These are phyloP conservation scores for Fusarium sp. DNA, from an alignment of 2,329 filamentous ascomycete genomes.

Conservation along the genomic window DNA sequence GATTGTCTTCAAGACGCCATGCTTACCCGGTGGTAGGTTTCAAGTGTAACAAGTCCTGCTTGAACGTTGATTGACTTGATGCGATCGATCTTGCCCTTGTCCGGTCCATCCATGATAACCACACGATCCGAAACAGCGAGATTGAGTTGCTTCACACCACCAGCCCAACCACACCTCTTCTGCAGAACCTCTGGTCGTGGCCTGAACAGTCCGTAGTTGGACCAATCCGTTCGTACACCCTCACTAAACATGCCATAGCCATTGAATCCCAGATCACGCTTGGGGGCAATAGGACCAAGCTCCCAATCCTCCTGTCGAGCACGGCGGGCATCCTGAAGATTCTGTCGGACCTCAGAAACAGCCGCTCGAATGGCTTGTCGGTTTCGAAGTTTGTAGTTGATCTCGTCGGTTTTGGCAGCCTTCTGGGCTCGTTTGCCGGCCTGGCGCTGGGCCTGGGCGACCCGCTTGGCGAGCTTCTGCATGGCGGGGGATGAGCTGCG, in stretches of 20 bases:
- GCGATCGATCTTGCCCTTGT: slow-evolving; percentile 86
- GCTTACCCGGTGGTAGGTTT: slow-evolving; percentile 74
- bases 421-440: slow-evolving; percentile 64
- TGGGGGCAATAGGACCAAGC: slow-evolving; percentile 82
- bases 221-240: slow-evolving; percentile 55
- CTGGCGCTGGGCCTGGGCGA: slow-evolving; percentile 75
- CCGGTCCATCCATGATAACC: slow-evolving; percentile 80
- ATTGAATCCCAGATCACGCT: slow-evolving; percentile 75
- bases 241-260: slow-evolving; percentile 69
- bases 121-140: slow-evolving; percentile 81
- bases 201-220: slow-evolving; percentile 49
- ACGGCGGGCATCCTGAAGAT: slow-evolving; percentile 58
- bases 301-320: slow-evolving; percentile 81
- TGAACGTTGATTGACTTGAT: slow-evolving; percentile 69
- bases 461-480: slow-evolving; percentile 79
- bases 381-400: slow-evolving; percentile 50
- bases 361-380: slow-evolving; percentile 51
- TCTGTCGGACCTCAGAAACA: slow-evolving; percentile 52
- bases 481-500: slow-evolving; percentile 59
- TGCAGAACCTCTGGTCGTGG: slow-evolving; percentile 55
- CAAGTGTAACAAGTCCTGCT: slow-evolving; percentile 71
- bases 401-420: slow-evolving; percentile 51
- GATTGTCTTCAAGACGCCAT: not conserved
- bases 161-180: slow-evolving; percentile 67
- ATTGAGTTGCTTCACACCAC: slow-evolving; percentile 69